Base-by-base conservation (phyloP, 1,284 basidiomycete species). In the Ustilago shanxiensis region DNA sequence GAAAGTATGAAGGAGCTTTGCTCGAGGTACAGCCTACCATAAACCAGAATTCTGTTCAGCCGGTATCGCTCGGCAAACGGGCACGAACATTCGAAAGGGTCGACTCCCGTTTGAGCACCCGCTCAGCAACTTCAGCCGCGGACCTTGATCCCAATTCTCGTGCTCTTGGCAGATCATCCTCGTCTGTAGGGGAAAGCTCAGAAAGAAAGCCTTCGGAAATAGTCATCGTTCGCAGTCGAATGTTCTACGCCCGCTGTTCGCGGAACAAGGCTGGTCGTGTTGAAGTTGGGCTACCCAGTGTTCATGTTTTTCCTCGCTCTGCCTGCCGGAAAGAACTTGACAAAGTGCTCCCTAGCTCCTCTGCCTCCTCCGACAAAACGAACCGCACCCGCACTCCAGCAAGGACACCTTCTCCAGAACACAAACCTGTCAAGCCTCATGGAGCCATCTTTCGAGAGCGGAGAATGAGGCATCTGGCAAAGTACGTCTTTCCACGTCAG, bases 401-500 rank as follows among this genome's bases (percentile, higher is more conserved):
- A n/a, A 50, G 33, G 3, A 45, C 11, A 29, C 41, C 39, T n/a
- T 31, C 49, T 20, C n/a, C 31, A 6, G 45, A 63, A 16, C 31
- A 8, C 47, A 67, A 55, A 37, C 45, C 45, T 16, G 35, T 13
- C 45, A 54, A 33, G 8, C 41, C 45, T 14, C 37, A 49, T 29
- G 58, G 62, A 26, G 28, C 31, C 2, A 50, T 26, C 13, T 58
- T 77, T 61, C 58, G 67, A 81, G 66, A 73, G 67, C 20, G 58
- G 44, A 57, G 68, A 62, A 89, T 89, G 1, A 89, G 92, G 24
- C 91, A 91, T 78, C 85, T 93, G 1, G 88, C 91, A 24, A 95
- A 94, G 87, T 93, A 95, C 82, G 87, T 96, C 0, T 95, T 95
- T 79, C 91, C 93, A 8, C 88, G 90, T 31, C 92, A 94, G 76